Base-by-base conservation (phyloP, 2,329 filamentous ascomycete genomes). In the Orbilia blumenaviensis region DNA sequence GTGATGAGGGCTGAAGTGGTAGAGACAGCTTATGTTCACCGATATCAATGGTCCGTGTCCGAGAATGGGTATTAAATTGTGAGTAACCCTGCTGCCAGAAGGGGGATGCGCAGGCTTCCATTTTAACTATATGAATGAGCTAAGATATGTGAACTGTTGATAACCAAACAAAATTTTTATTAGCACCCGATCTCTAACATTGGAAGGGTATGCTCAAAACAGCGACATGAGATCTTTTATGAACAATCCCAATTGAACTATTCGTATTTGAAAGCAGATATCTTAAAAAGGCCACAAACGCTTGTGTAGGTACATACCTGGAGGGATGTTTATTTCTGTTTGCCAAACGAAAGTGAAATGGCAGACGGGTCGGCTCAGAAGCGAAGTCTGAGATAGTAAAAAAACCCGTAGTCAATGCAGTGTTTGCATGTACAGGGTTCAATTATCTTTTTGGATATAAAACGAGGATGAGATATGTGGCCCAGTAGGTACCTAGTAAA, bases 1-100 rank as follows among this genome's bases (percentile, higher is more conserved):
- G 72, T 23, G 64, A 44, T 12, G 42, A 52, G 3, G 48, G 29
- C 32, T 69, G 72, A 21, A 69, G 58, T 16, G 72, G 72, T 36
- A 76, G 41, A 23, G 72, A 58, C 14, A 76, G 72, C 38, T 76
- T 76, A 36, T 76, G 63, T n/a, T 76, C 72, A 38, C 72, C 72
- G 21, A 76, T 54, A 21, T 69, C 60, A 64, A 76, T 36, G 6
- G 48, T 76, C n/a, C 72, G 58, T 38, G 58, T 38, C 38, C 66
- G 58, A 16, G 72, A 41, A 25, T 25, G 32, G 25, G 25, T n/a
- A 18, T 38, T 34, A 16, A 69, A 76, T 8, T 44, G 32, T 10
- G 54, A 36, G 3, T 63, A 29, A 8, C 71, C 58, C n/a, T 64
- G 64, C 36, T 29, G 12, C 72, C 72, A 76, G 60, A 60, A 76